Percentiles rank a stretch among this genome's conserved stretches.
phyloP scores from a whole-genome alignment of 441 rosid genomes.

The Jatropha podagrica region DNA sequence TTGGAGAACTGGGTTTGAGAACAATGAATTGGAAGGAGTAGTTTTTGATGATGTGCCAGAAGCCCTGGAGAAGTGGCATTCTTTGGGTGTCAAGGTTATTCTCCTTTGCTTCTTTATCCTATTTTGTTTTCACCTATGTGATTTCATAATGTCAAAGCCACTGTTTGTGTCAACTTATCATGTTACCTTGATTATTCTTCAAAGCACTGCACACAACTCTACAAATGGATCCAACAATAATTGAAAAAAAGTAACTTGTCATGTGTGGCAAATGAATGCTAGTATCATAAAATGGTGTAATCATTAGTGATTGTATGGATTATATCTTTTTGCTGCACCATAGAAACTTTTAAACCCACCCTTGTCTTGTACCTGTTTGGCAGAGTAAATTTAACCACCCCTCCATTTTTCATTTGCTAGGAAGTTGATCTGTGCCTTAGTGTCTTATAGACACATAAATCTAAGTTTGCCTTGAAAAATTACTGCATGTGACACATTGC shows the following conservation, averaged over 20 bases:
- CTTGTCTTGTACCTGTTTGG: background rate
- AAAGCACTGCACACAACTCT: background rate
- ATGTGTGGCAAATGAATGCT: background rate
- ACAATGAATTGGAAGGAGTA: constrained; percentile 65
- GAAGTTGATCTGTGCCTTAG: background rate
- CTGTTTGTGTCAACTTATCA: constrained; percentile 1
- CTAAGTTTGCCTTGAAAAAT: background rate
- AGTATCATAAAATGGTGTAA: background rate
- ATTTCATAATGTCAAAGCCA: background rate
- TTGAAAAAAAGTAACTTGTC: background rate
- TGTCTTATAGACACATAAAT: background rate
- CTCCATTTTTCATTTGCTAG: background rate
- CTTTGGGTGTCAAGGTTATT: constrained; percentile 72
- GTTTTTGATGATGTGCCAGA: constrained; percentile 85
- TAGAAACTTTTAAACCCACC: background rate
- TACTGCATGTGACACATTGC: background rate
- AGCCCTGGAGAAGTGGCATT: constrained; percentile 86
- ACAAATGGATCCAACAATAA: background rate
- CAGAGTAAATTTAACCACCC: background rate
- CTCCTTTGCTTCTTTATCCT: background rate
- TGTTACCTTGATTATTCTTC: background rate
- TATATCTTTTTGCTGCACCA: background rate
- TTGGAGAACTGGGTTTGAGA: constrained; percentile 85
- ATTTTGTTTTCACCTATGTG: background rate
- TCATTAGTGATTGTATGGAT: background rate